Conservation (phyloP, 352 stramenopile species). For the Pythium oligandrum region DNA sequence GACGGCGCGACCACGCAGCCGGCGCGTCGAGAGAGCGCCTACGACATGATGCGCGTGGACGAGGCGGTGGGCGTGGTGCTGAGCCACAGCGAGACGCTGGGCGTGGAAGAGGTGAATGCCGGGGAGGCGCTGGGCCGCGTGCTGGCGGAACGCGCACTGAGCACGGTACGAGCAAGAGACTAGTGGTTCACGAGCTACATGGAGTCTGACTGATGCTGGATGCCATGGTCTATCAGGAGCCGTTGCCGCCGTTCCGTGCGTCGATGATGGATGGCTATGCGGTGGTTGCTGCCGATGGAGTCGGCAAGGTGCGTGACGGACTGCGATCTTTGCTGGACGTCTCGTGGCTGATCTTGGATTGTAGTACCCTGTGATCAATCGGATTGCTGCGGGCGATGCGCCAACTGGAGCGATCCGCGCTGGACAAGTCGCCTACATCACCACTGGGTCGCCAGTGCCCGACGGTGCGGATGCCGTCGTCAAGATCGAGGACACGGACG, state of each 20-base stretch:
- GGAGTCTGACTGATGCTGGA: background rate
- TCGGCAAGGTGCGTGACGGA: conserved; percentile 35
- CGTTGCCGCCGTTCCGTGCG: conserved; percentile 93
- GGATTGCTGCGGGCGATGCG: conserved; percentile 64
- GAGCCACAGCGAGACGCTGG: conserved; percentile 31
- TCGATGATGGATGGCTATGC: conserved; percentile 99
- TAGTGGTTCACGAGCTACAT: background rate
- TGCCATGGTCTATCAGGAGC: conserved; percentile 55
- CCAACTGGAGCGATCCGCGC: conserved; percentile 31
- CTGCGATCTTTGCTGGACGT: no score
- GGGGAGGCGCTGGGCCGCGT: conserved; percentile 41
- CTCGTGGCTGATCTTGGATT: background rate
- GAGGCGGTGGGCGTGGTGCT: conserved; percentile 52
- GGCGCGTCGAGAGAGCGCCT: conserved; percentile 59
- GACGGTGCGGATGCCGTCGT: conserved; percentile 90
- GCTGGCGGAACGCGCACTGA: conserved; percentile 45
- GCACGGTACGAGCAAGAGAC: conserved; percentile 20
- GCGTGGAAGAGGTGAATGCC: conserved; percentile 25
- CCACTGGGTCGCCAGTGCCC: conserved; percentile 92
- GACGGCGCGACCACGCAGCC: conserved; percentile 36
- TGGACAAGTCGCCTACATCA: conserved; percentile 88
- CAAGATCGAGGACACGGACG: conserved; percentile 91
- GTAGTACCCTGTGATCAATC: conserved; percentile 61
- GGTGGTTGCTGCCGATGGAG: conserved; percentile 80
- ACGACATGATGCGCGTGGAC: conserved; percentile 69